These are phyloP conservation scores for Amaranthus tricolor DNA, from an alignment of 179 eudicot species.

Conservation along the genomic window DNA sequence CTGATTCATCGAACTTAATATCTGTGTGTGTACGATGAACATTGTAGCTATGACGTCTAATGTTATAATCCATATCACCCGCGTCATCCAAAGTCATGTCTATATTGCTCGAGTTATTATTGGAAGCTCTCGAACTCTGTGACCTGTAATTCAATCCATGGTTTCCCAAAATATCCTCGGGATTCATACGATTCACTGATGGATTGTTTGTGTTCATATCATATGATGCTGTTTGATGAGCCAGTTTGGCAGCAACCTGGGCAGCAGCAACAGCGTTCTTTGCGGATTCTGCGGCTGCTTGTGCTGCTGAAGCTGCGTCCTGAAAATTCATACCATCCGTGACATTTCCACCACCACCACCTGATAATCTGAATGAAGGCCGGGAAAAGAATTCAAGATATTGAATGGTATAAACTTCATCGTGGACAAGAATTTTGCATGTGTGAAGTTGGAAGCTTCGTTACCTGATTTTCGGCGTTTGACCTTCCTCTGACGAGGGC, in stretches of 20 bases:
- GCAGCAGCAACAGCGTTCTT: conserved; percentile 80
- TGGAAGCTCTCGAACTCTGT: conserved; percentile 29
- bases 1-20: conserved; percentile 79
- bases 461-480: conserved; percentile 37
- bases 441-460: neutral
- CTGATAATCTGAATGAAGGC: conserved; percentile 33
- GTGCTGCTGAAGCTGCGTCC: conserved; percentile 79
- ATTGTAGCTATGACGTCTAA: conserved; percentile 64
- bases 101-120: conserved; percentile 14
- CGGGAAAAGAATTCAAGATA: neutral
- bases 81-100: conserved; percentile 19
- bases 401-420: neutral
- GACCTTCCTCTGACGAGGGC: conserved; percentile 41
- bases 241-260: conserved; percentile 77
- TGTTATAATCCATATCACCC: conserved; percentile 24
- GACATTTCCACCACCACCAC: conserved; percentile 27
- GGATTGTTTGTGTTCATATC: conserved; percentile 14
- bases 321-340: conserved; percentile 34
- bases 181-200: conserved; percentile 10
- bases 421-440: neutral
- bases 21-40: conserved; percentile 38
- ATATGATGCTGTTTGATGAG: conserved; percentile 37
- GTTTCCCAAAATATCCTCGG: conserved; percentile 17
- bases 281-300: conserved; percentile 82
- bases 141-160: conserved; percentile 26